Evolutionary conservation across 2,329 filamentous ascomycete genomes (phyloP).

Genomic region (Cordyceps fumosorosea): DNA sequence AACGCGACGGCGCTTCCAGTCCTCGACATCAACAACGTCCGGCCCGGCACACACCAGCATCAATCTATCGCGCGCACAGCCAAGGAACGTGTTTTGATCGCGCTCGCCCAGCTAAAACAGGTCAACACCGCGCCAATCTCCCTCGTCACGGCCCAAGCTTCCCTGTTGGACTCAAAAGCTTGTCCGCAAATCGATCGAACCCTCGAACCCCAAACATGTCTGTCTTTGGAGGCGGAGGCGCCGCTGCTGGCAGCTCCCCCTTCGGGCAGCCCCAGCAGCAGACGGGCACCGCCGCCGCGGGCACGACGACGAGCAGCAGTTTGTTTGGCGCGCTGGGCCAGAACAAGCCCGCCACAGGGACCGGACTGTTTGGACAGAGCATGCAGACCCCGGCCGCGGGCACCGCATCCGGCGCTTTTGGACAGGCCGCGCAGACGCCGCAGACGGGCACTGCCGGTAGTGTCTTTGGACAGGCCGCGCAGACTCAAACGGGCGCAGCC

Average conservation of each 20-base stretch:
- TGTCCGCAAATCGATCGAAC: neutral
- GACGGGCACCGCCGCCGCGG: neutral
- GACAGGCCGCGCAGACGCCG: neutral
- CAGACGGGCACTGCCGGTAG: slow-evolving; percentile 1
- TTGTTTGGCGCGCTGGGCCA: slow-evolving; percentile 15
- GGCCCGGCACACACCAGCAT: neutral
- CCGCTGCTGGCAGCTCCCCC: slow-evolving; percentile 17
- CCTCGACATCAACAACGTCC: slow-evolving; percentile 1
- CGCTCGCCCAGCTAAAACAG: neutral
- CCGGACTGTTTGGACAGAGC: slow-evolving; percentile 16
- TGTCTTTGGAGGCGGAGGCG: slow-evolving; percentile 15
- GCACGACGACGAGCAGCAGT: slow-evolving; percentile 1
- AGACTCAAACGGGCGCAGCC: neutral
- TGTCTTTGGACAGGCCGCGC: slow-evolving; percentile 15
- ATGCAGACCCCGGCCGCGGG: neutral
- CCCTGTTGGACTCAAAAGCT: slow-evolving; percentile 20
- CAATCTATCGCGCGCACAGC: neutral
- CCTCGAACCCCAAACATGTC: slow-evolving; percentile 13
- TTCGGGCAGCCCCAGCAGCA: slow-evolving; percentile 19
- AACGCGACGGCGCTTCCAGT: slow-evolving; percentile 12
- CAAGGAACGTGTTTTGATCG: neutral
- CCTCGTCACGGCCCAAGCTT: slow-evolving; percentile 30
- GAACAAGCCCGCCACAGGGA: slow-evolving; percentile 12
- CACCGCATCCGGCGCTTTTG: slow-evolving; percentile 14
- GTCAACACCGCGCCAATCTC: neutral